Evolutionary conservation across 805 yeast genomes (phyloP), one percentile per base, ranked within the genome.

Genomic region (Ogataea paradorogensis): DNA sequence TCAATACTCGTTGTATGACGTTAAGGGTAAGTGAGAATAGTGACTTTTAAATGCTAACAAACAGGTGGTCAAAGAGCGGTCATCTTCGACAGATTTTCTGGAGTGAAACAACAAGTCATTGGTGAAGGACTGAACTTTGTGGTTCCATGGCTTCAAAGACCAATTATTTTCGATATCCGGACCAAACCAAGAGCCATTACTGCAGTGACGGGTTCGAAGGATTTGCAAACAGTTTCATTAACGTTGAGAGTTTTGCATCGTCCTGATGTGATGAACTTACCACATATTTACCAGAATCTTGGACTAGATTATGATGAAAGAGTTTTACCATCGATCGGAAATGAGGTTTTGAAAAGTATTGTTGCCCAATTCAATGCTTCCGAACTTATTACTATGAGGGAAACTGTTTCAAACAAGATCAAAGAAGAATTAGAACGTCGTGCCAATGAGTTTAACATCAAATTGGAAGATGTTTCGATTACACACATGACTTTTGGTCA

Each of bases 311-410:
- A 93, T 65, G 99, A 91, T 61, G 99, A 93, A 70, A 82, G 95
- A 56, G 96, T 93, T 16, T 74, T 93, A 55, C 99, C 99, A 29
- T 86, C 96, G 10, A 90, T 93, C 66, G 96, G 93, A 43, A 93
- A 93, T 62, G 99, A 93, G 69, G 98, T 93, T 40, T 75, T 93
- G 60, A 93, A 93, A 65, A 78, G 95, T 2, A 97, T 93, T 36
- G 96, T 93, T 47, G 99, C 99, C 7, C 99, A 93, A 67, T 93
- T 91, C 73, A 93, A 93, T 62, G 99, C 99, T 63, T 96, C 97
- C 13, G 97, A 91, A 63, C 79, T 91, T 61, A 93, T 91, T 58
- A 93, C 97, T 11, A 96, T 91, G 73, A 81, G 99, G 71, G 99
- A 93, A 69, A 79, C 86, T 35, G 98, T 93, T 3, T 84, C 95